Evolutionary conservation across 1,284 basidiomycete genomes (phyloP).

Genomic region (Pterulicium gracile): DNA sequence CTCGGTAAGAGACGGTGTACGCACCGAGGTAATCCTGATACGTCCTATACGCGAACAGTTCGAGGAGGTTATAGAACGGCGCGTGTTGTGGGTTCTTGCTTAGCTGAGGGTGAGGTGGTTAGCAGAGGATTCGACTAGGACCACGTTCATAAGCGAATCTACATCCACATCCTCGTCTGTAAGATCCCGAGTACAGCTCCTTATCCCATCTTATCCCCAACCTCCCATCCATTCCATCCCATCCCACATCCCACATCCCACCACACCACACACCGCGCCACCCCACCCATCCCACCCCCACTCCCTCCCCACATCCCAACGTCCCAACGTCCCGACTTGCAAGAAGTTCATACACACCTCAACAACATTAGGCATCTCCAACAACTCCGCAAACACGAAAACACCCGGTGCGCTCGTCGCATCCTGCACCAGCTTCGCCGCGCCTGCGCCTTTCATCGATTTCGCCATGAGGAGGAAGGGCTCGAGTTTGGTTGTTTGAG

Average conservation of each 20-base stretch:
- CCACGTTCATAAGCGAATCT: conserved; percentile 3
- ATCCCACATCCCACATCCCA: too few relatives aligned
- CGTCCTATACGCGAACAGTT: conserved; percentile 85
- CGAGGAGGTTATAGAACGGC: conserved; percentile 52
- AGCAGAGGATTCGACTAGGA: background rate
- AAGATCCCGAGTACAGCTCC: too few relatives aligned
- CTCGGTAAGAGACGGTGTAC: conserved; percentile 10
- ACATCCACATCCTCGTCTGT: too few relatives aligned
- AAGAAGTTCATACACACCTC: conserved; percentile 40
- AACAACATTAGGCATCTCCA: conserved; percentile 73
- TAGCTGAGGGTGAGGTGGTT: conserved; percentile 40
- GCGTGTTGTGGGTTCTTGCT: conserved; percentile 49
- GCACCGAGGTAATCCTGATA: conserved; percentile 67
- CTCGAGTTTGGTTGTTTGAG: conserved; percentile 61
- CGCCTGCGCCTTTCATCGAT: conserved; percentile 82
- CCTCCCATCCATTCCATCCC: too few relatives aligned
- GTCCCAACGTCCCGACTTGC: too few relatives aligned
- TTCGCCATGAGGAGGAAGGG: conserved; percentile 86
- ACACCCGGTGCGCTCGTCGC: conserved; percentile 83
- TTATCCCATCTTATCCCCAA: too few relatives aligned
- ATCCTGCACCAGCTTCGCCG: conserved; percentile 80
- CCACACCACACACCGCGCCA: too few relatives aligned
- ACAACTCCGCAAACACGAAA: conserved; percentile 83
- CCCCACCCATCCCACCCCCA: too few relatives aligned
- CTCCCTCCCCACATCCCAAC: too few relatives aligned